These are phyloP conservation scores for Camelina hispida DNA, from an alignment of 345 rosid species.

Conservation along the genomic window DNA sequence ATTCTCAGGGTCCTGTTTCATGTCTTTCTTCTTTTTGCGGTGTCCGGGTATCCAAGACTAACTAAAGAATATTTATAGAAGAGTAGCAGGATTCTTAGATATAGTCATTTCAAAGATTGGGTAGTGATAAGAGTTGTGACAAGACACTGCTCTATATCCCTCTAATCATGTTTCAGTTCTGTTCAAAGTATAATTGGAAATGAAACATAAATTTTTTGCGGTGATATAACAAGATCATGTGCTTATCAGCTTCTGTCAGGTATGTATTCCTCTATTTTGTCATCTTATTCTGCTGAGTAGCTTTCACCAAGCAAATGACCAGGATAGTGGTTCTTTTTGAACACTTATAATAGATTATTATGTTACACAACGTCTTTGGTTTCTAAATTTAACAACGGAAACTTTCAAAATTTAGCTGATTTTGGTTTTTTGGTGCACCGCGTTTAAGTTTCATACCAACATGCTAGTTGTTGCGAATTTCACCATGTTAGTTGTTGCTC, in stretches of 20 bases:
- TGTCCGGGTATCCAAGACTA: conserved; percentile 35
- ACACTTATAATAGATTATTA: neutral
- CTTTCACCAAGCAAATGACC: conserved; percentile 2
- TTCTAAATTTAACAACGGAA: neutral
- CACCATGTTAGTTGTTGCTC: too few relatives aligned
- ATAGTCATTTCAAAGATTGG: conserved; percentile 21
- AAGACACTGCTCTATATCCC: conserved; percentile 33
- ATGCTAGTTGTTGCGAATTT: neutral
- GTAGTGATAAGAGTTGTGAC: conserved; percentile 35
- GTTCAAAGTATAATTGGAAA: conserved; percentile 35
- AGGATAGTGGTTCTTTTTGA: neutral
- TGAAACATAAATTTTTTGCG: conserved; percentile 11
- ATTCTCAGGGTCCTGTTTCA: conserved; percentile 22
- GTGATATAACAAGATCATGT: conserved; percentile 30
- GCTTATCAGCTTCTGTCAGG: conserved; percentile 32
- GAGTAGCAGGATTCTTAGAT: conserved; percentile 29
- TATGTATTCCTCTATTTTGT: conserved; percentile 21
- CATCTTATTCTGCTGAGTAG: conserved; percentile 22
- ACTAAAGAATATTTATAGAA: conserved; percentile 32
- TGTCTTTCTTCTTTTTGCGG: conserved; percentile 40
- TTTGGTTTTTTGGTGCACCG: neutral
- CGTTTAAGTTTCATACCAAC: neutral
- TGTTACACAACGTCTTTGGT: neutral
- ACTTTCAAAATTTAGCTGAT: neutral
- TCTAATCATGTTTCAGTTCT: conserved; percentile 25